These are phyloP conservation scores for Mycena galopus DNA, from an alignment of 768 basidiomycete genomes.

Conservation along the genomic window DNA sequence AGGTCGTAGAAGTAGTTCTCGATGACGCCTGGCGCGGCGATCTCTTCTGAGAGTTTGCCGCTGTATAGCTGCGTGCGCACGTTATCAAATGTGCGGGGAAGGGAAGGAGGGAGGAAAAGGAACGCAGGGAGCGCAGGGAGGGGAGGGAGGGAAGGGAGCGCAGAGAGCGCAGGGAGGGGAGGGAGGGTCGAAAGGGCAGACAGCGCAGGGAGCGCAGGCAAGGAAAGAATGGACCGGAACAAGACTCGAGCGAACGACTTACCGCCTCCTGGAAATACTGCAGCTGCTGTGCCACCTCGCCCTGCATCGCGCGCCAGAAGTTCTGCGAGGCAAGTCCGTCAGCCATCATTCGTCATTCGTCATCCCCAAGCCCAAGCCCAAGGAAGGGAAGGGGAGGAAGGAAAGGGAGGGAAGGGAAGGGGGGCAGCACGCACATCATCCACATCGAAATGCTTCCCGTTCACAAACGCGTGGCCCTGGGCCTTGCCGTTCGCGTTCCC, in stretches of 20 bases:
- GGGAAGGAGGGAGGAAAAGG: too few relatives aligned
- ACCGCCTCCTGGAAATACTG: slow-evolving; percentile 83
- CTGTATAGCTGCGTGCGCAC: slow-evolving; percentile 68
- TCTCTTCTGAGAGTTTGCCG: slow-evolving; percentile 67
- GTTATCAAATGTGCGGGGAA: too few relatives aligned
- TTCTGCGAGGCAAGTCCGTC: slow-evolving; percentile 57
- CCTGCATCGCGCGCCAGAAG: slow-evolving; percentile 74
- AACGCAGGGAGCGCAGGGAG: not conserved
- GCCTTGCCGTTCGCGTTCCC: slow-evolving; percentile 47
- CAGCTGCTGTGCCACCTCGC: slow-evolving; percentile 68
- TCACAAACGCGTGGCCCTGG: slow-evolving; percentile 89
- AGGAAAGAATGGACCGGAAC: too few relatives aligned
- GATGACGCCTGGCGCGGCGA: slow-evolving; percentile 55
- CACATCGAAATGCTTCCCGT: slow-evolving; percentile 83
- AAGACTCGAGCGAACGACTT: too few relatives aligned
- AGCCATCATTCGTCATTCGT: too few relatives aligned
- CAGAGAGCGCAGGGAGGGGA: not conserved
- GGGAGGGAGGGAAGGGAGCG: slow-evolving; percentile 29
- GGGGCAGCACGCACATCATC: slow-evolving; percentile 80
- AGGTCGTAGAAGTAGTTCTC: slow-evolving; percentile 92
- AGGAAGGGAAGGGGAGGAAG: too few relatives aligned
- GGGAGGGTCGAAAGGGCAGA: slow-evolving; percentile 29
- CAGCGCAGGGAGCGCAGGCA: not conserved
- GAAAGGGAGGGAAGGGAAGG: not conserved
- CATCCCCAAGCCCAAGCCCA: too few relatives aligned